A percentile compares a stretch with the other conserved stretches of the same genome.
phyloP scores from a whole-genome alignment of 2,329 filamentous ascomycete species.

The Beauveria varroae region DNA sequence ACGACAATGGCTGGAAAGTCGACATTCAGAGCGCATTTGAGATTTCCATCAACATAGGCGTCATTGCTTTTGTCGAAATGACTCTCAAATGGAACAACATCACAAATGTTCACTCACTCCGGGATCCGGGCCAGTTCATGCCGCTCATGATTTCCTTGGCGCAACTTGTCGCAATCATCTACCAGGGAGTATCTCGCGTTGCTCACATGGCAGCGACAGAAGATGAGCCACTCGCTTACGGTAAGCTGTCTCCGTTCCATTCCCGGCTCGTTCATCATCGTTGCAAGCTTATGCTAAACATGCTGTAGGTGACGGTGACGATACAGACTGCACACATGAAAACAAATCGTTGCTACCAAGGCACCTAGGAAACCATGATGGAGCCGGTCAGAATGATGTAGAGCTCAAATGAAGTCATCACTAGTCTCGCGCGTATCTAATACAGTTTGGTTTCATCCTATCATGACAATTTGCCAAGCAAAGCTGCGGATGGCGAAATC shows the following conservation, averaged over 20 bases:
- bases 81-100: slow-evolving; percentile 19
- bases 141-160: slow-evolving; percentile 19
- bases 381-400: not conserved
- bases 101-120: slow-evolving; percentile 15
- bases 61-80: slow-evolving; percentile 20
- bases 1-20: not conserved
- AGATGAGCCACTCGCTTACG: not conserved
- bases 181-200: slow-evolving; percentile 12
- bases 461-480: too few species aligned
- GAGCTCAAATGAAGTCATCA: not conserved
- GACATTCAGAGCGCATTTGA: slow-evolving; percentile 7
- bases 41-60: slow-evolving; percentile 17
- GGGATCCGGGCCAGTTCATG: slow-evolving; percentile 20
- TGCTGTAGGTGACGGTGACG: not conserved
- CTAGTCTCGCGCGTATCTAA: not conserved
- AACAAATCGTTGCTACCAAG: not conserved
- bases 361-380: not conserved
- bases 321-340: not conserved
- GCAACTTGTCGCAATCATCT: slow-evolving; percentile 17
- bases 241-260: not conserved
- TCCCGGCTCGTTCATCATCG: not conserved
- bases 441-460: too few species aligned
- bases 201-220: not conserved
- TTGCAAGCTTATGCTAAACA: not conserved
- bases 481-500: too few species aligned